Conservation (phyloP, 208 protist species). For the Trypanosoma caninum region DNA sequence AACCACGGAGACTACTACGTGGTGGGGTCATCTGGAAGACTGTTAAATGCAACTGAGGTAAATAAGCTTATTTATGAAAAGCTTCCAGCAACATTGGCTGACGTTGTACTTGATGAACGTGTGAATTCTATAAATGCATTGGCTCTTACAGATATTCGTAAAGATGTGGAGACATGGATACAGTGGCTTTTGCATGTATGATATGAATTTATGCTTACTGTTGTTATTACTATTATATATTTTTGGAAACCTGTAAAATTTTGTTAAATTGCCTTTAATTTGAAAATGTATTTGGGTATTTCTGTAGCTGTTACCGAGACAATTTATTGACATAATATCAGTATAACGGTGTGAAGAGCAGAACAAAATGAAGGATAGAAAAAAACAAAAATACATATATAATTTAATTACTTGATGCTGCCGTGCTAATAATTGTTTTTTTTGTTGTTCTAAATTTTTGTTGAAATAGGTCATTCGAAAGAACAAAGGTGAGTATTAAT, state of each 20-base stretch:
- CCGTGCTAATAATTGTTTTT: too few species aligned
- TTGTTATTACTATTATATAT: background rate
- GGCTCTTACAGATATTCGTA: slow-evolving; percentile 55
- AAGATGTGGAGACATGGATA: slow-evolving; percentile 62
- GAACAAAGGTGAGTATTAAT: background rate
- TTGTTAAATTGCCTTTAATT: too few species aligned
- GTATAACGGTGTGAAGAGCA: too few species aligned
- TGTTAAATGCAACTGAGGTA: slow-evolving; percentile 42
- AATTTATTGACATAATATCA: too few species aligned
- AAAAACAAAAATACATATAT: too few species aligned
- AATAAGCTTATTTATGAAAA: slow-evolving; percentile 50
- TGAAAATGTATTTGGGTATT: too few species aligned
- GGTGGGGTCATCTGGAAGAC: slow-evolving; percentile 13
- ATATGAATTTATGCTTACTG: background rate
- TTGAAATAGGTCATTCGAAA: too few species aligned
- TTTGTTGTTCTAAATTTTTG: background rate
- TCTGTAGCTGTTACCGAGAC: too few species aligned
- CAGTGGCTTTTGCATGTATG: slow-evolving; percentile 61
- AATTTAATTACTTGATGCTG: too few species aligned
- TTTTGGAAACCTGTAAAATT: too few species aligned
- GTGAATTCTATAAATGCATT: slow-evolving; percentile 35
- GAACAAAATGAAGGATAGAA: too few species aligned
- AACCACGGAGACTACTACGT: slow-evolving; percentile 6
- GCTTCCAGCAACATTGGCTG: slow-evolving; percentile 36
- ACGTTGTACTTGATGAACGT: slow-evolving; percentile 58